Evolutionary conservation across 2,329 filamentous ascomycete genomes (phyloP).

Genomic region (Aspergillus sp.): DNA sequence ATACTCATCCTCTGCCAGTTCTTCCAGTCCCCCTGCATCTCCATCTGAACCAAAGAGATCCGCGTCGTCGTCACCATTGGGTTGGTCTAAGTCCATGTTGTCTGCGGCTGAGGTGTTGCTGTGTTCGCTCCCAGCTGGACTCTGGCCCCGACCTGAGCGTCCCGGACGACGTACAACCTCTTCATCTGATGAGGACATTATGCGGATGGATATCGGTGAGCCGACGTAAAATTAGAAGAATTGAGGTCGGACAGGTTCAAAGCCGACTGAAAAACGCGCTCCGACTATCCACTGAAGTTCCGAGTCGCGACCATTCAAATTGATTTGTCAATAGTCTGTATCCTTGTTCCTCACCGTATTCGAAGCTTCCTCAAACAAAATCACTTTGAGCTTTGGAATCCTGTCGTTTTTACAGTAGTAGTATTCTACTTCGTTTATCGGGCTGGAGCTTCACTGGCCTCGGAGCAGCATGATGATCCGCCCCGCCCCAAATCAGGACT

Average conservation of each 20-base stretch:
- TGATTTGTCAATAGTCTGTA: no score
- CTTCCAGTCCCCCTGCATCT: slow-evolving; percentile 35
- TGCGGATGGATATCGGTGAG: background rate
- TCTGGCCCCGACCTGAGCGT: slow-evolving; percentile 19
- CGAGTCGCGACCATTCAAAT: no score
- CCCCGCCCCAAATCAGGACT: slow-evolving; percentile 15
- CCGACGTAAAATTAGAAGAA: background rate
- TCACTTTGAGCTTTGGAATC: background rate
- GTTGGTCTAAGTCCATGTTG: slow-evolving; percentile 23
- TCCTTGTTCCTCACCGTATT: no score
- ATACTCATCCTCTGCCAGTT: slow-evolving; percentile 29
- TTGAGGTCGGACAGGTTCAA: background rate
- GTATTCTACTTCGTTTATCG: no score
- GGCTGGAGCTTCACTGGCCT: background rate
- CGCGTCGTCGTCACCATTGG: slow-evolving; percentile 31
- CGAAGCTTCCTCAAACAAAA: no score
- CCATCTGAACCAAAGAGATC: slow-evolving; percentile 43
- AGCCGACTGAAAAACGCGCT: background rate
- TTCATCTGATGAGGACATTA: slow-evolving; percentile 35
- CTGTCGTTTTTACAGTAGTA: background rate
- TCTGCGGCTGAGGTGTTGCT: slow-evolving; percentile 9
- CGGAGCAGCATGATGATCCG: slow-evolving; percentile 19
- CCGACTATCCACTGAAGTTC: no score
- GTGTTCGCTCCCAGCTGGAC: slow-evolving; percentile 16
- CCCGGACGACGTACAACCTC: slow-evolving; percentile 31